These are phyloP conservation scores for Fusarium beomiforme DNA, from an alignment of 2,329 filamentous ascomycete genomes.

Conservation along the genomic window DNA sequence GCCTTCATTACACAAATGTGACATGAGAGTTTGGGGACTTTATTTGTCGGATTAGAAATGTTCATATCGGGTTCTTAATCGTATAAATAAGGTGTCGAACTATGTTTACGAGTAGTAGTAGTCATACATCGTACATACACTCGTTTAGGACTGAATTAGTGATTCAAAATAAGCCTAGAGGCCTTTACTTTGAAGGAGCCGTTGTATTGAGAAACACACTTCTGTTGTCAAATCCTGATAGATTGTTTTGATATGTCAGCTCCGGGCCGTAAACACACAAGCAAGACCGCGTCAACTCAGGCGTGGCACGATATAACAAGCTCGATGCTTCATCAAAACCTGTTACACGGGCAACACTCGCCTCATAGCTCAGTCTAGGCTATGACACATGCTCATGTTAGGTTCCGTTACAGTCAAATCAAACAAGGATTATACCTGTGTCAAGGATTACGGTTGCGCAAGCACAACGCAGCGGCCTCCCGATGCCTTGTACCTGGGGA, in stretches of 20 bases:
- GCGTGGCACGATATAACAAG: slow-evolving; percentile 24
- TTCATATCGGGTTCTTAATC: not conserved
- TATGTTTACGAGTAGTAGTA: not conserved
- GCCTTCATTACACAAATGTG: not conserved
- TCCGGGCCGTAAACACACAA: not conserved
- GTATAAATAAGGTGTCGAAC: not conserved
- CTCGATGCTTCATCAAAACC: not conserved
- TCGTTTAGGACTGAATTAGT: not conserved
- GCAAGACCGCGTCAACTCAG: not conserved
- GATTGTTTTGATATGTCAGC: not conserved
- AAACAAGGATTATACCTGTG: slow-evolving; percentile 3
- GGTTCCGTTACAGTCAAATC: not conserved
- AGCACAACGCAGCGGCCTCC: slow-evolving; percentile 24
- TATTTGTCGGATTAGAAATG: not conserved
- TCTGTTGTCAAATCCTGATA: not conserved
- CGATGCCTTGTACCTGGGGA: slow-evolving; percentile 35
- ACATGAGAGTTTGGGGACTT: not conserved
- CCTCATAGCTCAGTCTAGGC: not conserved
- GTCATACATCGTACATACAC: not conserved
- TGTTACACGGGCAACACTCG: slow-evolving; percentile 1
- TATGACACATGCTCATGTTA: not conserved
- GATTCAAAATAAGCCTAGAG: not conserved
- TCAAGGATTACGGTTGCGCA: slow-evolving; percentile 4
- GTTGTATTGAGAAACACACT: not conserved
- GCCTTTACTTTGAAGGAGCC: not conserved